phyloP scores from a whole-genome alignment of 2,329 filamentous ascomycete genomes.

The Cladosporium velox region DNA sequence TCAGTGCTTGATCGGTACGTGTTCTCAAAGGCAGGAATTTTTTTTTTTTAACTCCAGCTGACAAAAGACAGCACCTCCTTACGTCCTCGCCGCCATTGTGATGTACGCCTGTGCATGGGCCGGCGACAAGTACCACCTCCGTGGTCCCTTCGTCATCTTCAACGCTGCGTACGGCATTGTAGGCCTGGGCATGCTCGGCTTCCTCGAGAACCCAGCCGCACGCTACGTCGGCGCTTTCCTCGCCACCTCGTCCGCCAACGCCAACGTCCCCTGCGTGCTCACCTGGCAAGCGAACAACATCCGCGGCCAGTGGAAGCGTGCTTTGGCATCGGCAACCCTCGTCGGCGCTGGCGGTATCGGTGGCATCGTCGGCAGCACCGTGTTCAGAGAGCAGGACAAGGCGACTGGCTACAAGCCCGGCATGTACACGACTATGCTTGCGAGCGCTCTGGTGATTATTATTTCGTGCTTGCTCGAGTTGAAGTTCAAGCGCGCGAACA shows the following conservation, averaged over 20 bases:
- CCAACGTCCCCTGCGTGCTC: constrained; percentile 73
- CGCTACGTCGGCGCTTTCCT: constrained; percentile 43
- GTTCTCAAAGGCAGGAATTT: neutral
- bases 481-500: constrained; percentile 39
- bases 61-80: constrained; percentile 37
- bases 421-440: constrained; percentile 37
- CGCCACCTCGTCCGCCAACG: constrained; percentile 37
- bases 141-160: constrained; percentile 40
- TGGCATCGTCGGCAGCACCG: constrained; percentile 58
- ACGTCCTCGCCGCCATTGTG: constrained; percentile 40
- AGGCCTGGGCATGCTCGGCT: constrained; percentile 39
- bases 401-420: constrained; percentile 36
- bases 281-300: constrained; percentile 87
- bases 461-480: constrained; percentile 34
- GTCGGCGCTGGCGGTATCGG: constrained; percentile 77
- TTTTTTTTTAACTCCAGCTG: too few species aligned
- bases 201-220: constrained; percentile 31
- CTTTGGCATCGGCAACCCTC: constrained; percentile 73
- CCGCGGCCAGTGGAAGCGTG: constrained; percentile 84
- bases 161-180: constrained; percentile 38
- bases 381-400: constrained; percentile 39
- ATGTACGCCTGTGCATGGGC: constrained; percentile 35
- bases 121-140: constrained; percentile 39
- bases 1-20: constrained; percentile 35
- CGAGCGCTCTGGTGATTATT: constrained; percentile 33